Percentiles rank a stretch among this genome's conserved stretches.
These are phyloP conservation scores for Solanum infundibuliforme DNA, from an alignment of 257 asterid genomes.

Conservation along the genomic window DNA sequence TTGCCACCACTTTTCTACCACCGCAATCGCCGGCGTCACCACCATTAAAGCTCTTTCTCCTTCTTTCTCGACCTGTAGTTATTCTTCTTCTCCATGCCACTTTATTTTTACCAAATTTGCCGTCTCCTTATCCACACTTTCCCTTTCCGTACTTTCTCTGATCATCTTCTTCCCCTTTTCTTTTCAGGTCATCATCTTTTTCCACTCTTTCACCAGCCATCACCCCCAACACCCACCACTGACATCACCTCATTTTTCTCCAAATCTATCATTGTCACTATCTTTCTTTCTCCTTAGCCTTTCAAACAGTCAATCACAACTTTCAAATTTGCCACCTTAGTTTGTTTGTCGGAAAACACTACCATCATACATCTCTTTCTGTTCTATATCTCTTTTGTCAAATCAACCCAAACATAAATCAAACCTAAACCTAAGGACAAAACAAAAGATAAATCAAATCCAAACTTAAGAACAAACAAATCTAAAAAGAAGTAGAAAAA, in stretches of 20 bases:
- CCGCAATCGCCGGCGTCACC: background rate
- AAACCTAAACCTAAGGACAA: background rate
- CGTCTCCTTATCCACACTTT: fast-evolving
- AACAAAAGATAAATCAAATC: background rate
- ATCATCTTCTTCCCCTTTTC: background rate
- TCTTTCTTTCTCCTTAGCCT: background rate
- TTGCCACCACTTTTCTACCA: background rate
- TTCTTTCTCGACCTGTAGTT: background rate
- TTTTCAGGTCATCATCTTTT: background rate
- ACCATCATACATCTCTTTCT: background rate
- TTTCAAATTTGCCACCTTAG: background rate
- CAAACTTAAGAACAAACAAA: background rate
- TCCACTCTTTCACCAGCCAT: background rate
- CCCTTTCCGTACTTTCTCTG: too few relatives aligned
- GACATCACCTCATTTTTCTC: background rate
- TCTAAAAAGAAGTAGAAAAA: too few relatives aligned
- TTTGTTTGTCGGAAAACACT: background rate
- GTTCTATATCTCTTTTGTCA: background rate
- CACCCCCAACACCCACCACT: fast-evolving
- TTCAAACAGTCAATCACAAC: background rate
- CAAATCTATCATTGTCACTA: background rate
- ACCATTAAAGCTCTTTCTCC: background rate
- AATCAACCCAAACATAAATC: background rate
- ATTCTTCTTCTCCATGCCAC: background rate
- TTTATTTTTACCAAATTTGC: too few relatives aligned